Base-by-base conservation (phyloP, 805 yeast species). In the Metschnikowia reukaufii region DNA sequence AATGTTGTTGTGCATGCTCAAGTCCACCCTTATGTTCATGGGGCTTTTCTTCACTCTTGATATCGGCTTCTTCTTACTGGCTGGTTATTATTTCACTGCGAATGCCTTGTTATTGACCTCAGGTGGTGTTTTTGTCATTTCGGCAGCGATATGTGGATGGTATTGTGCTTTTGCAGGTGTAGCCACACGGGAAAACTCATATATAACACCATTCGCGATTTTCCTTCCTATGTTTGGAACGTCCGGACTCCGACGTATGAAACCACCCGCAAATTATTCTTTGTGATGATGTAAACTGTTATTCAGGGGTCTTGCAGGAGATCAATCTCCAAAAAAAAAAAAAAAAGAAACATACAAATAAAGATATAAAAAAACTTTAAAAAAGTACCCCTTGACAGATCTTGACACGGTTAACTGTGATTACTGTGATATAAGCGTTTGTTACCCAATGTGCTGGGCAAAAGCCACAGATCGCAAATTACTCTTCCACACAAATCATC, bases 1-100 rank as follows among this genome's bases (percentile, higher is more conserved):
- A 65, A 72, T 82, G 64, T 63, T 79, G 58, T 57, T 80, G 49
- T 77, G 79, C 54, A 78, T 87, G 2, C 65, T 73, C 58, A 78
- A 76, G 57, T 72, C 82, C 2, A 77, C 82, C 1, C 54, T 72
- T 41, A 61, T 73, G 8, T 74, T 83, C 63, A 77, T 79, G 58
- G 57, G 71, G n/a, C 66, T 83, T 39, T 78, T 84, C 59, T 63
- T 74, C 30, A 67, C 78, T 49, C 67, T 84, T 48, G 81, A 76
- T 58, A 39, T 78, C 44, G 82, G 86, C 12, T 77, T 83, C 55
- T 58, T 82, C 54, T 56, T 78, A 51, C 67, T 82, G 40, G 60
- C 78, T 8, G 62, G 80, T 36, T 86, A 82, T 15, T 59, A 70
- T 39, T 75, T 84, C 52, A 78, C 78, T n/a, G 64, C 60, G 0